Base-by-base conservation (phyloP, 352 stramenopile species). In the Pythium aristosporum region DNA sequence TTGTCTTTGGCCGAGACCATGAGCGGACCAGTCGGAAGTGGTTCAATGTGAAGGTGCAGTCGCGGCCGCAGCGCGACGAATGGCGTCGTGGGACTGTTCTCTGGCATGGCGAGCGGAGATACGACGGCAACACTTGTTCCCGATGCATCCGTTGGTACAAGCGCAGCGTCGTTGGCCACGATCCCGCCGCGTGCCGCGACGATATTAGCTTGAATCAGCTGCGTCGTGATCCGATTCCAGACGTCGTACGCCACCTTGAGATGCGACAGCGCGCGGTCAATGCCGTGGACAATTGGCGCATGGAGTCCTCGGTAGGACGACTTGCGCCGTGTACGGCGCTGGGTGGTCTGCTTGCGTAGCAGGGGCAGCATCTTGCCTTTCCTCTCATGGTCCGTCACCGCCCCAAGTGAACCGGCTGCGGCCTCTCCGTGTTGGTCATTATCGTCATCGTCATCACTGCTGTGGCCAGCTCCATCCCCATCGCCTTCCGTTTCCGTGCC, bases 11-110 rank as follows among this genome's bases (percentile, higher is more conserved):
- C 51, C 0, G 61, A 50, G 2, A n/a, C 51, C 61, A 73, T 66
- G 11, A 73, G 57, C 6, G 54, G 61, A 11, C 67, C 67, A 5
- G 28, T 23, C 2, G 58, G 36, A 11, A 68, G 30, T 1, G 67
- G 67, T 47, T 74, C 67, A 32, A 69, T 70, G 47, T 74, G 62
- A 16, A 69, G 18, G 11, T 74, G 67, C 28, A 74, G 44, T 4
- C 67, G 67, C 20, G 67, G 67, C 12, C 67, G 52, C 21, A 68
- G 13, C 23, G 42, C 11, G 1, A n/a, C n/a, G n/a, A 61, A 43
- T 23, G 46, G 46, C 18, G 57, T 50, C 0, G 48, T 11, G 2
- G 48, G 15, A 23, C 16, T 63, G 2, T 34, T 65, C 21, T 65
- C 57, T 34, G 42, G 42, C 3, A 42, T 9, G 10, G 25, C n/a